Base-by-base conservation (phyloP, 495 filamentous ascomycete species). In the Cercophora scortea region DNA sequence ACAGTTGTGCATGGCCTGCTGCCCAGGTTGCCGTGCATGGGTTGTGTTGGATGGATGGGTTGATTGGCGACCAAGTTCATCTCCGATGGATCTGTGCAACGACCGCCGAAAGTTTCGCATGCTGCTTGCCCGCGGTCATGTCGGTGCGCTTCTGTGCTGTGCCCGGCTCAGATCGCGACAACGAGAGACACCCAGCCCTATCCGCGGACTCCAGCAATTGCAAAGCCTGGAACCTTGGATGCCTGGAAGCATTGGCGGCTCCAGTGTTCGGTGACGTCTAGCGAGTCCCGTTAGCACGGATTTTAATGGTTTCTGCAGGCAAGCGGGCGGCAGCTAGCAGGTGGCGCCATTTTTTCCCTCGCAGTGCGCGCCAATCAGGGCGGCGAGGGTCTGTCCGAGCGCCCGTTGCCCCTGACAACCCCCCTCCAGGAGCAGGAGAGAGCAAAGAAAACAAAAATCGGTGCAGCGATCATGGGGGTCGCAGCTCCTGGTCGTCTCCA, bases 361-460 rank as follows among this genome's bases (percentile, higher is more conserved):
- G 52, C 32, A 12, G 32, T 15, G 15, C 35, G 5, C 32, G 13
- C 15, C 33, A 46, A 36, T 42, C 18, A 46, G 34, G 13, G 43
- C 17, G 34, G 42, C 13, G 32, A 42, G 19, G 2, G 32, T 41
- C 10, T 17, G 25, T 49, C 9, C 49, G n/a, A 11, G 18, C 25
- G 25, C 38, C 43, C 19, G 53, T 47, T 51, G 51, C 45, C 53
- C 25, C 35, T 57, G 25, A 46, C 60, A 62, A 60, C 57, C 25
- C 25, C 25, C 25, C 5, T 25, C 25, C 25, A 25, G 25, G 25
- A 25, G 35, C 13, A 18, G 5, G 25, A 42, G 32, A 11, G 13
- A 40, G 50, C 32, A 43, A 62, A 54, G 57, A 57, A 56, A 64
- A 64, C 56, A 61, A 60, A 54, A 52, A 42, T 40, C 18, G 34